These are phyloP conservation scores for Cercospora zeina DNA, from an alignment of 2,329 filamentous ascomycete species.

Conservation along the genomic window DNA sequence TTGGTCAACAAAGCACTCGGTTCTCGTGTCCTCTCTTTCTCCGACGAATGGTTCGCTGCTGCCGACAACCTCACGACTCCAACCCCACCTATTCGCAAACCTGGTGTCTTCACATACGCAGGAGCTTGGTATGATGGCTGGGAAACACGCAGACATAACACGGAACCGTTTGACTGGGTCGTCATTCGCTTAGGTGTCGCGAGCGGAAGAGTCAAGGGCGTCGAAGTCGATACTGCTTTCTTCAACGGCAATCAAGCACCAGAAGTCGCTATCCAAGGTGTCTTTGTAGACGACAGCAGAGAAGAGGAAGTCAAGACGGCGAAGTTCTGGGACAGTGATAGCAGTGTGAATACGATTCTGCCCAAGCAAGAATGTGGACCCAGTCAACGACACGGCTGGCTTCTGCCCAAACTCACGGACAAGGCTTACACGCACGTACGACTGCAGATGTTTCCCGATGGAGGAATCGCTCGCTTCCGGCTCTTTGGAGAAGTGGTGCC, in stretches of 20 bases:
- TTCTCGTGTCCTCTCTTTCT: slow-evolving; percentile 56
- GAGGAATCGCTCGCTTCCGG: slow-evolving; percentile 77
- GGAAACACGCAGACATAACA: slow-evolving; percentile 64
- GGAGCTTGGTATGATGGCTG: slow-evolving; percentile 67
- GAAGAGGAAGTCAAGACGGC: slow-evolving; percentile 60
- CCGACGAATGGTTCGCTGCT: slow-evolving; percentile 63
- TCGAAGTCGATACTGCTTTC: slow-evolving; percentile 79
- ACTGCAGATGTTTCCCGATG: slow-evolving; percentile 82
- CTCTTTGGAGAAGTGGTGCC: slow-evolving; percentile 75
- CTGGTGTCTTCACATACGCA: slow-evolving; percentile 60
- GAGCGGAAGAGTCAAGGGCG: slow-evolving; percentile 69
- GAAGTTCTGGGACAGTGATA: slow-evolving; percentile 62
- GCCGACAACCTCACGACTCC: slow-evolving; percentile 61
- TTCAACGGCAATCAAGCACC: slow-evolving; percentile 83
- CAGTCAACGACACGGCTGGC: slow-evolving; percentile 72
- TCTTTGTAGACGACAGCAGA: slow-evolving; percentile 64
- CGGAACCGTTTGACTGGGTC: slow-evolving; percentile 59
- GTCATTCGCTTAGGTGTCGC: slow-evolving; percentile 61
- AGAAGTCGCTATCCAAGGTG: slow-evolving; percentile 74
- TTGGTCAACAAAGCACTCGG: slow-evolving; percentile 56
- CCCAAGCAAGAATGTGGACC: slow-evolving; percentile 71
- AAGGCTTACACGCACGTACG: slow-evolving; percentile 78
- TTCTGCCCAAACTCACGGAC: slow-evolving; percentile 55
- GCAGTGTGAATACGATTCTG: slow-evolving; percentile 52
- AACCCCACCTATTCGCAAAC: slow-evolving; percentile 56